Conservation (phyloP, 1,284 basidiomycete genomes). For the Ceratobasidium sp. region DNA sequence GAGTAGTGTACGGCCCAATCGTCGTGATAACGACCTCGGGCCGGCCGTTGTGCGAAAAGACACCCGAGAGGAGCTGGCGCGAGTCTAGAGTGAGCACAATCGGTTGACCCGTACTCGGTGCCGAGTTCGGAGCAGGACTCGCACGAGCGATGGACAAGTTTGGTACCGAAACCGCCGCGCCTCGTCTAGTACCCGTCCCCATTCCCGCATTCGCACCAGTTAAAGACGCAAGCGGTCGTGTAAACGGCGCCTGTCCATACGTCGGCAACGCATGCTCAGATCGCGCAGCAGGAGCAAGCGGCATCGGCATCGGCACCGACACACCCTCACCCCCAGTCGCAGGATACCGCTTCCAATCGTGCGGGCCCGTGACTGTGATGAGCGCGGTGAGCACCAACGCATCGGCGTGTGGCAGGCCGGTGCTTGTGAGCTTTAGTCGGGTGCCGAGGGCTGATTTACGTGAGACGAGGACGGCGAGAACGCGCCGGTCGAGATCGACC, state of each 20-base stretch:
- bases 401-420: slow-evolving; percentile 32
- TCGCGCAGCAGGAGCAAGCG: not conserved
- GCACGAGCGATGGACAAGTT: slow-evolving; percentile 21
- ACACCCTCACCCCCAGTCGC: not conserved
- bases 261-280: slow-evolving; percentile 39
- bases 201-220: slow-evolving; percentile 1
- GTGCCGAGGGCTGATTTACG: slow-evolving; percentile 44
- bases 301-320: not conserved
- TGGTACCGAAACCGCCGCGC: slow-evolving; percentile 16
- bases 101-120: not conserved
- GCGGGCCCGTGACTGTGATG: slow-evolving; percentile 30
- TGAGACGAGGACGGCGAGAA: slow-evolving; percentile 32
- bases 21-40: slow-evolving; percentile 40
- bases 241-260: slow-evolving; percentile 39
- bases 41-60: slow-evolving; percentile 30
- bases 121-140: not conserved
- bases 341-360: slow-evolving; percentile 37
- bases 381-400: slow-evolving; percentile 35
- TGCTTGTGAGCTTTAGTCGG: slow-evolving; percentile 36
- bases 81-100: slow-evolving; percentile 26
- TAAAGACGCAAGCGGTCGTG: slow-evolving; percentile 39
- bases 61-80: slow-evolving; percentile 23
- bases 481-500: slow-evolving; percentile 42
- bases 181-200: not conserved
- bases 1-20: slow-evolving; percentile 35